Evolutionary conservation across 1,139 yeast species (phyloP), one percentile per base, ranked within the genome.

Genomic region (Nadsonia commutata): DNA sequence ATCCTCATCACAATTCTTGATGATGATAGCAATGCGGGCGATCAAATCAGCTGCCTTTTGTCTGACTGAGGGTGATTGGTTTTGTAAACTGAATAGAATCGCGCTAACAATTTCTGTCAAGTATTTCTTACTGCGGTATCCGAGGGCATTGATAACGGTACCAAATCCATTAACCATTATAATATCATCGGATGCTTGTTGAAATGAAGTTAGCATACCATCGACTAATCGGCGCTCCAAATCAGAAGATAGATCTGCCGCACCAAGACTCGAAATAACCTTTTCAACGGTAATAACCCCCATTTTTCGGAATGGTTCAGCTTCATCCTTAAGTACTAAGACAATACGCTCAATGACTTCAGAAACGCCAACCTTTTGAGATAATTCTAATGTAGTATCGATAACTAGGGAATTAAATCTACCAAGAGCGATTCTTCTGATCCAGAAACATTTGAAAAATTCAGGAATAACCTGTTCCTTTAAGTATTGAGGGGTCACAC

Each of bases 11-110:
- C 95, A 84, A 13, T 66, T 57, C 49, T 75, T 74, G 48, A 88
- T 71, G 1, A 77, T 80, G 1, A 83, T 78, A 0, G 90, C 80
- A 23, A 84, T 66, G 17, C 72, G 67, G 1, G 78, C 64, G 37
- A 88, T 74, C 46, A 88, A 63, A 52, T 85, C 94, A 0, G 95
- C 86, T 1, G 96, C 79, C 57, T 85, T 94, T 56, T 84, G 84
- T 48, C 97, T 72, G 1, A 81, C 74, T 40, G 78, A 79, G 0
- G 93, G 78, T 0, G 74, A 64, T 51, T 81, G 79, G 56, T 83
- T 81, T 53, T 80, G 80, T 51, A 88, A 63, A 41, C 94, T 71
- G 58, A 80, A 83, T 40, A 88, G 66, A 17, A 85, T 67, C 0
- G 88, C 76, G 52, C 88, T 76, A 1, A 83, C 72, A 39, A 88